Conservation (phyloP, 176 grass and related monocot species). For the Bolboschoenus planiculmis region DNA sequence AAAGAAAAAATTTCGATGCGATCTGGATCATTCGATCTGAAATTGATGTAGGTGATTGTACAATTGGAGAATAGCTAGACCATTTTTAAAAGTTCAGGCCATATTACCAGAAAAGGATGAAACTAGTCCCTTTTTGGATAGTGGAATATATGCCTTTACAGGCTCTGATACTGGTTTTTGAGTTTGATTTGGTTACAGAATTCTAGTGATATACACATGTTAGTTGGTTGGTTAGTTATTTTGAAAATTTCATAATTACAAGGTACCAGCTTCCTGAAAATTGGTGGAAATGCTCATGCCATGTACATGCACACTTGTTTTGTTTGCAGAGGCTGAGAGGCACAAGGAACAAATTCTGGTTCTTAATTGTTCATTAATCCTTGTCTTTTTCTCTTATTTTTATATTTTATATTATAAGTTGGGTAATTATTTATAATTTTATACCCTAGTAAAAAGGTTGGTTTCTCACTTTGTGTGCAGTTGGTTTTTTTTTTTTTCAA, state of each 20-base stretch:
- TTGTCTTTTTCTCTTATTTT: not conserved
- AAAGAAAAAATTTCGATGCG: not conserved
- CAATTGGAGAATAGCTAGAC: not conserved
- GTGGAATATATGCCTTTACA: constrained; percentile 11
- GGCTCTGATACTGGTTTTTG: not conserved
- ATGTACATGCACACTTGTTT: not conserved
- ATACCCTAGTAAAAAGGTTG: not conserved
- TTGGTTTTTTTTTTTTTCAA: not conserved
- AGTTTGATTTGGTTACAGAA: constrained; percentile 1
- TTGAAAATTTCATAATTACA: not conserved
- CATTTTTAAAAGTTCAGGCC: not conserved
- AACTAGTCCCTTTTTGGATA: not conserved
- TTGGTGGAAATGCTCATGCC: constrained; percentile 1
- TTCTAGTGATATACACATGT: not conserved
- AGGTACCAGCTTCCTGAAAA: not conserved
- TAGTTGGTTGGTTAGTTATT: not conserved
- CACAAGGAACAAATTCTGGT: not conserved
- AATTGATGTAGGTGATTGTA: not conserved
- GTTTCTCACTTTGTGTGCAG: not conserved
- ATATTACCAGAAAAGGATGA: not conserved
- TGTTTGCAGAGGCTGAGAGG: not conserved
- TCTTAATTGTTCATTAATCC: not conserved
- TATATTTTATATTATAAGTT: not conserved
- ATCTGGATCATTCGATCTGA: not conserved
- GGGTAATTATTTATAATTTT: not conserved